Evolutionary conservation across 2,329 filamentous ascomycete genomes (phyloP).

Genomic region (Colletotrichum cordylinicola): DNA sequence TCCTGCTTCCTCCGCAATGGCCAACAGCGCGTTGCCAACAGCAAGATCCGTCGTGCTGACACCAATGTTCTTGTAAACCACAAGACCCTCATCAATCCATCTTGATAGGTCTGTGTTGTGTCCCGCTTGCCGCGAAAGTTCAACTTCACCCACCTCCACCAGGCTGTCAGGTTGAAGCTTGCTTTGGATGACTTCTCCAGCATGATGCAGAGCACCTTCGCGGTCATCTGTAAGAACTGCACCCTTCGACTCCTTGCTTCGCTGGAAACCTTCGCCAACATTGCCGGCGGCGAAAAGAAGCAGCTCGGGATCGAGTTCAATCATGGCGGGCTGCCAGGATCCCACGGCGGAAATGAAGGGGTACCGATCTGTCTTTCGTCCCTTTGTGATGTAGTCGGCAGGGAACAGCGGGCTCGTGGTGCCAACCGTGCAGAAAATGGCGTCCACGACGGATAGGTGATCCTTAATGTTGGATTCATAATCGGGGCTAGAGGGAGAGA

Average conservation of each 20-base stretch:
- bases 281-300: slow-evolving; percentile 35
- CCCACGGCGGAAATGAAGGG: slow-evolving; percentile 56
- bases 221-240: slow-evolving; percentile 58
- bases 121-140: not conserved
- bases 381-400: slow-evolving; percentile 33
- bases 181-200: slow-evolving; percentile 71
- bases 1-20: slow-evolving; percentile 25
- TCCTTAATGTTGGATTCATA: not conserved
- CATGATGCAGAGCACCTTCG: slow-evolving; percentile 65
- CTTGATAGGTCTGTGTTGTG: slow-evolving; percentile 48
- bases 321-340: slow-evolving; percentile 66
- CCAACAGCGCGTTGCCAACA: slow-evolving; percentile 32
- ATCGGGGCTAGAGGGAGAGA: not conserved
- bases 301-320: slow-evolving; percentile 70
- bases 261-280: not conserved
- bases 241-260: not conserved
- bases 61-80: slow-evolving; percentile 29
- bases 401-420: not conserved
- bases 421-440: not conserved
- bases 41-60: slow-evolving; percentile 38
- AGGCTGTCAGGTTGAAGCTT: slow-evolving; percentile 61
- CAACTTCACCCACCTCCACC: slow-evolving; percentile 48
- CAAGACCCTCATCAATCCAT: slow-evolving; percentile 27
- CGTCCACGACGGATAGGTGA: not conserved
- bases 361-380: slow-evolving; percentile 31